Conservation (phyloP, 148 eudicot genomes). For the Arbutus unedo region DNA sequence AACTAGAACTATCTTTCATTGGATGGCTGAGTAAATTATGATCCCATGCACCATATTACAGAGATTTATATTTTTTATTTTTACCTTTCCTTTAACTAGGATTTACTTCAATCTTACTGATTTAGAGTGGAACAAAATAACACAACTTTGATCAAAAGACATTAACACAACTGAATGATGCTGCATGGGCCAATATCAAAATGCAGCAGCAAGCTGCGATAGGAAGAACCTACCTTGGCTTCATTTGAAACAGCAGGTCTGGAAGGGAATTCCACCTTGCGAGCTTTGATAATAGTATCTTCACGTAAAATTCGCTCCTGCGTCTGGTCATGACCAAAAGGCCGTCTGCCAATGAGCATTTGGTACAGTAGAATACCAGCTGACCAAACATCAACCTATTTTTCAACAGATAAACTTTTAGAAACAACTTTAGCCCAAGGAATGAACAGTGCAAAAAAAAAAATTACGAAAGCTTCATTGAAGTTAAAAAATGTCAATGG, state of each 20-base stretch:
- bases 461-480: neutral
- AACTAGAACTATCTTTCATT: neutral
- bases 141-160: too few species aligned
- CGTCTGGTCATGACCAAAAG: conserved; percentile 95
- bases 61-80: neutral
- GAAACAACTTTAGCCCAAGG: neutral
- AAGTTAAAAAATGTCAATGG: neutral
- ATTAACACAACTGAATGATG: too few species aligned
- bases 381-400: conserved; percentile 99
- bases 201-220: neutral
- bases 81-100: too few species aligned
- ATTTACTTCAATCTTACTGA: neutral
- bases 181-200: neutral
- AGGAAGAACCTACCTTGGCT: conserved; percentile 62
- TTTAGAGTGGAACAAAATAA: neutral
- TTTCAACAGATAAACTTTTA: conserved; percentile 5
- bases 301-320: conserved; percentile 97
- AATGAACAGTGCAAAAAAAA: neutral
- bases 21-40: neutral
- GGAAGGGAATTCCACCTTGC: conserved; percentile 94
- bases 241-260: conserved; percentile 86
- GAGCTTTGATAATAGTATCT: conserved; percentile 96
- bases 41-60: neutral
- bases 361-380: conserved; percentile 93
- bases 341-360: conserved; percentile 96